Evolutionary conservation across 371 early-diverging fungal genomes (phyloP), one percentile per base, ranked within the genome.

Genomic region (Actinomucor elegans): DNA sequence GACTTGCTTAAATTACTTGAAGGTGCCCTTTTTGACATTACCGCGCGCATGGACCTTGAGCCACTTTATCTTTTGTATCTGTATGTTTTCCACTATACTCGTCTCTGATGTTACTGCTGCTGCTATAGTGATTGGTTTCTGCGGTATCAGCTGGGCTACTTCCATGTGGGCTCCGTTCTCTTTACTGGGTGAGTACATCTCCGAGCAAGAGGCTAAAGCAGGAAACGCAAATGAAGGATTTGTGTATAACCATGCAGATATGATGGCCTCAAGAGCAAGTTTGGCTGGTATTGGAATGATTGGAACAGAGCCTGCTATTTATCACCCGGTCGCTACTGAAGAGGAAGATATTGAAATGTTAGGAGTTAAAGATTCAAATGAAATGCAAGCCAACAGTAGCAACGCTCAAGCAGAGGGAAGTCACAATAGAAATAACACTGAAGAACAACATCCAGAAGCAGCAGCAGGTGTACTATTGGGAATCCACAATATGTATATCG

Each of bases 101-200:
- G 79, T 87, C 8, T 60, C 61, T 0, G 72, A 72, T 29, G 75
- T 87, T 8, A 46, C 36, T 5, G 78, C 77, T 4, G 79, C 79
- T 4, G 75, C 79, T 3, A 42, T 83, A 24, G 57, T 94, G 8
- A 86, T 96, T 52, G 86, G 89, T 2, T 44, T 78, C 2, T 83
- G 86, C 49, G 95, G 96, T 1, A 64, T 94, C 21, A 80, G 91
- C 5, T 96, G 96, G 96, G 91, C 92, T 3, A 79, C 92, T 14
- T 79, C 87, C 12, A 86, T 89, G 83, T 97, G 96, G 96, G 90
- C 91, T 0, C 97, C 97, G 2, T 94, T 94, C 59, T 87, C 95
- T 0, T 73, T 97, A 7, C 64, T 97, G 29, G 94, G 94, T n/a
- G 93, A 94, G 66, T 81, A 78, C 57, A 81, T 93, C 18, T 75